Conservation (phyloP, 2,329 filamentous ascomycete species). For the Ploettnerulaceae sp. region DNA sequence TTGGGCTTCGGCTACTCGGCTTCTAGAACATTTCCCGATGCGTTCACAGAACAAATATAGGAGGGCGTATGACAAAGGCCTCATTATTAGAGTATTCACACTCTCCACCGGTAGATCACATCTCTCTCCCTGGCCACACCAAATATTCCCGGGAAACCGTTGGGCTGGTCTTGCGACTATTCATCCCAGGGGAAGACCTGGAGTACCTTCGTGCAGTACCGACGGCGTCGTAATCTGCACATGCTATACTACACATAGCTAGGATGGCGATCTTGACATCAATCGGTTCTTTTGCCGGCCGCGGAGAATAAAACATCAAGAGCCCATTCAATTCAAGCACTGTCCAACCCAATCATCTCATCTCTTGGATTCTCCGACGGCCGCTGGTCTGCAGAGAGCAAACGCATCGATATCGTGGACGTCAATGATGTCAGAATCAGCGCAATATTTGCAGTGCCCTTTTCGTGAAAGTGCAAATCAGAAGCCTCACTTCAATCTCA, state of each 20-base stretch:
- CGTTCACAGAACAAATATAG: constrained; percentile 4
- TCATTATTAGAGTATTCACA: background rate
- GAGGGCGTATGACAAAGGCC: background rate
- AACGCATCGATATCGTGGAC: background rate
- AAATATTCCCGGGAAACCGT: no score
- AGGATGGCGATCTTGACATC: no score
- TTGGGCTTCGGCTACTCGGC: constrained; percentile 2
- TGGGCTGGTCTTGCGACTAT: no score
- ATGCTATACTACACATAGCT: no score
- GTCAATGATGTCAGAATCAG: background rate
- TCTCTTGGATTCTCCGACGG: background rate
- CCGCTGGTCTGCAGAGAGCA: background rate
- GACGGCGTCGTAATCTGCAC: no score
- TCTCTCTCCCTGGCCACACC: background rate
- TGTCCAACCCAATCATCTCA: background rate
- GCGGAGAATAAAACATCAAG: background rate
- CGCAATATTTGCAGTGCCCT: background rate
- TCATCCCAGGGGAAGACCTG: no score
- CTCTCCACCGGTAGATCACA: background rate
- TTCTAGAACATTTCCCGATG: constrained; percentile 6
- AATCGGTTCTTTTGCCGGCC: background rate
- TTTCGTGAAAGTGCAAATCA: background rate
- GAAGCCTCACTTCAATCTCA: background rate
- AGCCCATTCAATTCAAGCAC: background rate
- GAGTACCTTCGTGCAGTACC: no score